phyloP scores from a whole-genome alignment of 169 alveolate genomes.

The Plasmodium cynomolgi region DNA sequence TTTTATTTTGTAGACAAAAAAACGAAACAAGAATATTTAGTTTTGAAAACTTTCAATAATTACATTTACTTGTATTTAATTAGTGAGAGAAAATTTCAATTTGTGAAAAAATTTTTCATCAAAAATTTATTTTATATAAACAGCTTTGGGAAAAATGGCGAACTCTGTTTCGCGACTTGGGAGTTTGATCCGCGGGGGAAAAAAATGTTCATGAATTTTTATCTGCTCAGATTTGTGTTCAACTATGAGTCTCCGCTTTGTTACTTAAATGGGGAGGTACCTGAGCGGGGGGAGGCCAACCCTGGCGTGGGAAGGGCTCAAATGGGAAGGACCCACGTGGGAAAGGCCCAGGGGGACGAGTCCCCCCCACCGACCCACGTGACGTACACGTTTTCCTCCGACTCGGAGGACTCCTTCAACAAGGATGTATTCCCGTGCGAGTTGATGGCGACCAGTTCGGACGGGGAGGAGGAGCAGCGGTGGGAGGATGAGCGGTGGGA shows the following conservation, averaged over 20 bases:
- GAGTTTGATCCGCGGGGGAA: neutral
- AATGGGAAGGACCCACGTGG: neutral
- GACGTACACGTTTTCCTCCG: slow-evolving; percentile 27
- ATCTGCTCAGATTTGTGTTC: slow-evolving; percentile 25
- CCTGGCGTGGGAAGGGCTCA: neutral
- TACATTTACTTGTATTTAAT: slow-evolving; percentile 41
- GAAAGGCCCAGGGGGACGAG: neutral
- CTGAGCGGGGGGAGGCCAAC: neutral
- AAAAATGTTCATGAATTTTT: slow-evolving; percentile 32
- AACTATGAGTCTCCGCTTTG: neutral
- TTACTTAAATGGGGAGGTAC: neutral
- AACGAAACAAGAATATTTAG: slow-evolving; percentile 41
- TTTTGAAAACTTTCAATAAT: slow-evolving; percentile 20
- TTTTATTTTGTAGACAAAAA: slow-evolving; percentile 56
- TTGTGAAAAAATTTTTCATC: slow-evolving; percentile 36
- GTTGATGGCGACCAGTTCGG: neutral
- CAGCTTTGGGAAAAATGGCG: slow-evolving; percentile 64
- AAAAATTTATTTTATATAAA: slow-evolving; percentile 59
- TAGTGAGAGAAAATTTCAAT: slow-evolving; percentile 9
- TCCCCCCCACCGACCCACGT: neutral
- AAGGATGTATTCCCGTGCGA: slow-evolving; percentile 1
- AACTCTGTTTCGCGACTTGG: slow-evolving; percentile 55
- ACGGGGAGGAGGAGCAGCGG: neutral
- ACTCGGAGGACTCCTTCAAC: slow-evolving; percentile 22
- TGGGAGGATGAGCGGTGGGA: too few relatives aligned